Evolutionary conservation across 371 early-diverging fungal genomes (phyloP), one percentile per base, ranked within the genome.

Genomic region (Smittium mucronatum): DNA sequence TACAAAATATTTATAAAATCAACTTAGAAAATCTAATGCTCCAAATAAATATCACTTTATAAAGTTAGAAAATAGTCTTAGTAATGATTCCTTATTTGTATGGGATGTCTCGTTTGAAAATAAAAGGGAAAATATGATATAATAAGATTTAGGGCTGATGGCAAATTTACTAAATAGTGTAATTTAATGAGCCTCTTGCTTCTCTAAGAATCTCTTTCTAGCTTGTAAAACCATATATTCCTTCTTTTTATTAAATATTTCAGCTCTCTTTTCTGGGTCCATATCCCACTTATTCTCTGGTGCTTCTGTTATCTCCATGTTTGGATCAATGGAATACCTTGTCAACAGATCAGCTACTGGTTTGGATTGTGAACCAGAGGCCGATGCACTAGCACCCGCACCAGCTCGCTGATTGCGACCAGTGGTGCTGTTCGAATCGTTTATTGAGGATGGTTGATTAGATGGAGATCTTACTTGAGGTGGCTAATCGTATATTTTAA

Each of bases 201-300:
- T 47, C 21, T 47, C 47, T 47, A 47, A 47, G 21, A 47, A 47
- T 88, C 88, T 73, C 84, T 79, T 73, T 89, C 88, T 2, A 2
- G 61, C 69, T 77, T 90, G 88, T 68, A 88, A 78, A 16, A 94
- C 84, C 93, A 94, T 93, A 72, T 83, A 87, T 74, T 92, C 93
- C 77, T 94, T 94, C 61, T 91, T 84, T 64, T 84, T 85, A 72
- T 84, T 82, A 70, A 94, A 81, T 47, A 86, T 84, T 34, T 87
- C 85, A 70, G 91, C 89, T 34, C 93, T 81, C 71, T 84, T 90
- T 34, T 84, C 84, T 0, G 89, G 83, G 64, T 84, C 87, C 0
- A 78, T 73, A 58, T 89, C 90, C 94, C 94, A 94, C 26, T 85
- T 82, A 69, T 89, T 89, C 1, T 85, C 80, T 32, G 89, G 92